Percentiles rank a stretch among this genome's conserved stretches.
Evolutionary conservation across 768 basidiomycete genomes (phyloP).

Genomic region (Fistulinella prunicolor): DNA sequence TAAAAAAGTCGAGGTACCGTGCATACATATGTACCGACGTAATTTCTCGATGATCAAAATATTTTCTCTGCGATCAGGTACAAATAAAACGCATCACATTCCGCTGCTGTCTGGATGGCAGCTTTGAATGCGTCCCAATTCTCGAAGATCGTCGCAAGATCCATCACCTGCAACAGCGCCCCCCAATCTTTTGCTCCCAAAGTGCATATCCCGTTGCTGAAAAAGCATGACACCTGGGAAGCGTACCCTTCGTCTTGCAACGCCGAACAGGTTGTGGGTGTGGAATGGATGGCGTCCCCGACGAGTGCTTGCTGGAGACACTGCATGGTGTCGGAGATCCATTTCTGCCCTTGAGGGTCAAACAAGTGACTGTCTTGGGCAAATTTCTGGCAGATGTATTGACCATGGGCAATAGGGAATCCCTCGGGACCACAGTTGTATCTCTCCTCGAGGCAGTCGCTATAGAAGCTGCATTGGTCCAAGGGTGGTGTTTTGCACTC

Average conservation of each 20-base stretch:
- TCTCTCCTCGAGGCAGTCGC: constrained; percentile 41
- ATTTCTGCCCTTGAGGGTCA: constrained; percentile 34
- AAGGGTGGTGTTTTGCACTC: constrained; percentile 31
- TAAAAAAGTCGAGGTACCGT: too few species aligned
- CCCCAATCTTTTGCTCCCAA: constrained; percentile 36
- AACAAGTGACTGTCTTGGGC: constrained; percentile 27
- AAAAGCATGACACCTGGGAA: constrained; percentile 42
- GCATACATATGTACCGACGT: too few species aligned
- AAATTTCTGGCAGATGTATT: constrained; percentile 41
- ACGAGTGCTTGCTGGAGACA: constrained; percentile 45
- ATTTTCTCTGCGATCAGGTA: constrained; percentile 15
- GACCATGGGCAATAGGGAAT: constrained; percentile 44
- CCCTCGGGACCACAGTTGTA: constrained; percentile 44
- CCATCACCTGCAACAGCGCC: constrained; percentile 34
- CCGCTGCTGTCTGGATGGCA: constrained; percentile 2
- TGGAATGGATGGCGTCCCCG: constrained; percentile 29
- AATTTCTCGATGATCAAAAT: too few species aligned
- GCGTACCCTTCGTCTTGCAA: constrained; percentile 39
- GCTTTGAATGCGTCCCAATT: constrained; percentile 18
- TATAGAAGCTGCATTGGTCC: constrained; percentile 44
- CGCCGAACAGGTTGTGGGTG: constrained; percentile 30
- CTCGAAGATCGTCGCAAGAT: constrained; percentile 10
- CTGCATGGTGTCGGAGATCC: constrained; percentile 46
- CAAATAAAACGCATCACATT: constrained; percentile 13
- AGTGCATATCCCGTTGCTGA: constrained; percentile 41